Evolutionary conservation across 805 yeast genomes (phyloP).

Genomic region (Yarrowia sp.): DNA sequence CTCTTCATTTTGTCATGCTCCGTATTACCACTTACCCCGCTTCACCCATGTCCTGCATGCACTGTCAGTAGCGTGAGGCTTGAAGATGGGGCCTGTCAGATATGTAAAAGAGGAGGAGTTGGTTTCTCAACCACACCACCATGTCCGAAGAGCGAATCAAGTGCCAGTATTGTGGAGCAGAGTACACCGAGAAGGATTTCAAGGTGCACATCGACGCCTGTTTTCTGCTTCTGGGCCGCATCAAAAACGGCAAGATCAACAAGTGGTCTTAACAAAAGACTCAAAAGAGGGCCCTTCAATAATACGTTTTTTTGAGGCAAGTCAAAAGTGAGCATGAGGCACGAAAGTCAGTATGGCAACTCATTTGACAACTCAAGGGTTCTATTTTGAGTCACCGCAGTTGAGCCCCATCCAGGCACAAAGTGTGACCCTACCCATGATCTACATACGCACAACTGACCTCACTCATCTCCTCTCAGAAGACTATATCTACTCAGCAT

Average conservation of each 20-base stretch:
- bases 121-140: background rate
- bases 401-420: too few relatives aligned
- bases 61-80: background rate
- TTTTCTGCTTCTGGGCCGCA: slow-evolving; percentile 4
- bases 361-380: too few relatives aligned
- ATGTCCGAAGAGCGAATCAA: slow-evolving; percentile 1
- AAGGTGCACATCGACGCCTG: slow-evolving; percentile 23
- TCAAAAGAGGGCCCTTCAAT: background rate
- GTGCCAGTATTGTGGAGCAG: slow-evolving; percentile 19
- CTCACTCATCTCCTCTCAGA: too few relatives aligned
- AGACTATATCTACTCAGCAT: background rate
- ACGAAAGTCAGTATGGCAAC: too few relatives aligned
- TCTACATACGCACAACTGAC: too few relatives aligned
- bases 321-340: too few relatives aligned
- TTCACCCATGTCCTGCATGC: slow-evolving; percentile 10
- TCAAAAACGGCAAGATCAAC: slow-evolving; percentile 15
- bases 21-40: too few relatives aligned
- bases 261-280: background rate
- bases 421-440: too few relatives aligned
- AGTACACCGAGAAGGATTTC: slow-evolving; percentile 9
- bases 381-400: too few relatives aligned
- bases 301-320: too few relatives aligned
- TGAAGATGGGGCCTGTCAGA: slow-evolving; percentile 6
- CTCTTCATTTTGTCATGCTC: too few relatives aligned
- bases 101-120: background rate